Evolutionary conservation across 2,329 filamentous ascomycete species (phyloP), one percentile per base, ranked within the genome.

Genomic region (Orbilia oligospora): DNA sequence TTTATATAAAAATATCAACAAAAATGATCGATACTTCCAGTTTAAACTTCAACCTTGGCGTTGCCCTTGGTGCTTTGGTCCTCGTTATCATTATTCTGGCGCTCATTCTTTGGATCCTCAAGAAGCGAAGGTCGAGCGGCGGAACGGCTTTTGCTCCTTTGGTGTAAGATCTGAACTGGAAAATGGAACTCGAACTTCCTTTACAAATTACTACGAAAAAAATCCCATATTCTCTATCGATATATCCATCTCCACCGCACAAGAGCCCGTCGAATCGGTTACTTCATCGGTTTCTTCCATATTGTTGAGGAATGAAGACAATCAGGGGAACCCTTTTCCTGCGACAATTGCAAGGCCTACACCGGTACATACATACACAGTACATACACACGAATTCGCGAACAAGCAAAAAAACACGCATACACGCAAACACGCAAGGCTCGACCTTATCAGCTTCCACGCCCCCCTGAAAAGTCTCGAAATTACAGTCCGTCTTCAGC

Each of bases 11-110:
- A n/a, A n/a, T n/a, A n/a, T n/a, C n/a, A n/a, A 22, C 12, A 67
- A 22, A 27, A 33, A 73, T 38, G 65, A 67, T 66, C 61, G 51
- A 49, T 33, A 67, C 70, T 16, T 44, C 30, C 46, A 65, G 48
- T 33, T 49, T 65, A 10, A 65, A 55, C 53, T 65, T 71, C 69
- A 51, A 53, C 24, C 70, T 73, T 30, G 48, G 30, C 10, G 24
- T 73, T n/a, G 61, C 70, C 38, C 51, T 73, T 20, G 70, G 61
- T 24, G 33, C 20, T 9, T 49, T 73, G 14, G 61, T 73, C 10
- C 16, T 61, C 20, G 4, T 73, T n/a, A 66, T 73, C 38, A 56
- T 67, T 27, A 38, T 73, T 20, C 44, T 73, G 5, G 51, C 24
- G 20, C 63, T 73, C 27, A 16, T 67, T 9, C 70, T 73, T 38